Conservation (phyloP, 1,284 basidiomycete species). For the Ganoderma boninense region DNA sequence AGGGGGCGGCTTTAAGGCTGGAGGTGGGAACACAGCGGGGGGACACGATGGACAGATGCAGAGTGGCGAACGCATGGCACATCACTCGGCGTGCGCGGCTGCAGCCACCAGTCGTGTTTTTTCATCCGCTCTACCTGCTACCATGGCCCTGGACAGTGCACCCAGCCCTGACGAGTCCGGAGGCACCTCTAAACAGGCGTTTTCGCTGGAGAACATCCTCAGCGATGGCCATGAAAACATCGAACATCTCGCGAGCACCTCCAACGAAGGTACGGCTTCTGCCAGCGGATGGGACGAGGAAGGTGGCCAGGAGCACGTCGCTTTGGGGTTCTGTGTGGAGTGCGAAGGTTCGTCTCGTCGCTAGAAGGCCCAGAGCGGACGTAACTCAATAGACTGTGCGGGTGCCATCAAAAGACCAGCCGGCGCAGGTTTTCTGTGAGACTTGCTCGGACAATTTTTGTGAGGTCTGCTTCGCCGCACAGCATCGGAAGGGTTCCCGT, state of each 20-base stretch:
- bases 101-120: conserved; percentile 20
- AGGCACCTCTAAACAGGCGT: conserved; percentile 37
- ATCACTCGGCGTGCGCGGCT: conserved; percentile 17
- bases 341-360: conserved; percentile 71
- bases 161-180: conserved; percentile 18
- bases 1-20: not conserved
- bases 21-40: not conserved
- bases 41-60: not conserved
- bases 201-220: conserved; percentile 75
- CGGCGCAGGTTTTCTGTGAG: conserved; percentile 76
- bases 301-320: conserved; percentile 50
- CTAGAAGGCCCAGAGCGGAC: not conserved
- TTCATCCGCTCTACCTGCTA: conserved; percentile 14
- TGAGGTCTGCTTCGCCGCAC: conserved; percentile 83
- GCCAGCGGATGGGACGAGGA: conserved; percentile 75
- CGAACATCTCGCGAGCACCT: conserved; percentile 55
- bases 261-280: conserved; percentile 41
- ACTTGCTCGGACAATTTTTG: conserved; percentile 77
- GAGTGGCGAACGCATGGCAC: not conserved
- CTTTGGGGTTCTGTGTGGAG: conserved; percentile 79
- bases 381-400: not conserved
- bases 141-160: conserved; percentile 29
- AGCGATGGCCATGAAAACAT: conserved; percentile 64
- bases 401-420: conserved; percentile 66
- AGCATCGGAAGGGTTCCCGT: conserved; percentile 81